Percentiles rank a stretch among this genome's conserved stretches.
Conservation (phyloP, 768 basidiomycete species). For the Lentinula detonsa region DNA sequence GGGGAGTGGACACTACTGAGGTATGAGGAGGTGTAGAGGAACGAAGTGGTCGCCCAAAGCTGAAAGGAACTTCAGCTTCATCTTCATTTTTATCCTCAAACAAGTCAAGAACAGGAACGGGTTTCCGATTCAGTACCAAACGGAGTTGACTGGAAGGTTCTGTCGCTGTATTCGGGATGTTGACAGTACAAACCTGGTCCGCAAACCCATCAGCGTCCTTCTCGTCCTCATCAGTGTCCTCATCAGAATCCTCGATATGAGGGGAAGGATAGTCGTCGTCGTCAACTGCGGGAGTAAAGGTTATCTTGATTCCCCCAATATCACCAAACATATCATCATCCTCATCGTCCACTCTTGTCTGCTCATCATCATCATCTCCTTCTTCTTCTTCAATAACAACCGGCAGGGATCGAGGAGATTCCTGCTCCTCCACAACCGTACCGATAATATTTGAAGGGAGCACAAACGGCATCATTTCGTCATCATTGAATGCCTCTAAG, state of each 20-base stretch:
- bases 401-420: slow-evolving; percentile 23
- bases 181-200: slow-evolving; percentile 23
- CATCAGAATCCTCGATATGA: slow-evolving; percentile 8
- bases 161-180: slow-evolving; percentile 34
- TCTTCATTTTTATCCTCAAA: slow-evolving; percentile 28
- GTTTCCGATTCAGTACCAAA: slow-evolving; percentile 8
- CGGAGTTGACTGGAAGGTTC: slow-evolving; percentile 12
- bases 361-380: slow-evolving; percentile 32
- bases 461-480: slow-evolving; percentile 47
- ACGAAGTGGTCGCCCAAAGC: slow-evolving; percentile 7
- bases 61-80: slow-evolving; percentile 15
- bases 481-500: slow-evolving; percentile 36
- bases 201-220: slow-evolving; percentile 18
- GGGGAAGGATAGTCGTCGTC: not conserved
- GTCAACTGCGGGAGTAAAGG: slow-evolving; percentile 54
- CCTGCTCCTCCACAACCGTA: slow-evolving; percentile 29
- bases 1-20: slow-evolving; percentile 13
- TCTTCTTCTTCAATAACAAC: slow-evolving; percentile 43
- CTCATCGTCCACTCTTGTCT: slow-evolving; percentile 28
- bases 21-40: slow-evolving; percentile 21
- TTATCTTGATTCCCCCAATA: slow-evolving; percentile 69
- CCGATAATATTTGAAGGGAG: slow-evolving; percentile 30
- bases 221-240: slow-evolving; percentile 37
- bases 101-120: slow-evolving; percentile 9
- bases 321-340: slow-evolving; percentile 50